Percentiles rank a stretch among this genome's conserved stretches.
These are phyloP conservation scores for Radiomyces spectabilis DNA, from an alignment of 192 early-diverging fungal species.

Conservation along the genomic window DNA sequence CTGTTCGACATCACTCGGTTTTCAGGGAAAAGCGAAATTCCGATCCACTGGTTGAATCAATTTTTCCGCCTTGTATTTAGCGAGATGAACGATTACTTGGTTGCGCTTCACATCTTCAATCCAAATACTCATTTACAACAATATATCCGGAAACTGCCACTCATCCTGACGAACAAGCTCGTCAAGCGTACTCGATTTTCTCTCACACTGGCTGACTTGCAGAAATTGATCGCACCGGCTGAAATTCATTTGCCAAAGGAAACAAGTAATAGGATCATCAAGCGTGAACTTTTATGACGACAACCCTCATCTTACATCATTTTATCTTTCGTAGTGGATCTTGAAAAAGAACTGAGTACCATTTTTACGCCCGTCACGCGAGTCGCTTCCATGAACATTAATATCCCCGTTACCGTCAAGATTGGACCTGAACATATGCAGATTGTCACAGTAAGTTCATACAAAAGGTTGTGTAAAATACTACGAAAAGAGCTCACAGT, in stretches of 20 bases:
- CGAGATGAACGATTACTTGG: conserved; percentile 51
- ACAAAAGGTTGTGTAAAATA: too few relatives aligned
- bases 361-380: conserved; percentile 56
- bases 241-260: conserved; percentile 70
- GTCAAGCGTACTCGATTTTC: conserved; percentile 60
- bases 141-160: conserved; percentile 48
- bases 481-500: too few relatives aligned
- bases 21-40: conserved; percentile 66
- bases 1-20: conserved; percentile 76
- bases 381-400: conserved; percentile 47
- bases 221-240: conserved; percentile 58
- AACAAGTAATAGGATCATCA: conserved; percentile 28
- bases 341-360: conserved; percentile 63
- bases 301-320: neutral
- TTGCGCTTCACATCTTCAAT: conserved; percentile 67
- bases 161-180: conserved; percentile 36
- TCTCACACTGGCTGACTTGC: conserved; percentile 54
- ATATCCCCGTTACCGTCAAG: conserved; percentile 69
- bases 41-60: conserved; percentile 58
- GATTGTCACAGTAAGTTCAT: conserved; percentile 52
- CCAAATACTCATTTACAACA: conserved; percentile 67
- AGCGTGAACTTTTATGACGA: neutral
- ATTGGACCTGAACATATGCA: conserved; percentile 75
- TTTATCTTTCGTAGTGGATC: conserved; percentile 31
- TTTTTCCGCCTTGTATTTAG: conserved; percentile 63